Evolutionary conservation across 1,284 basidiomycete species (phyloP), one percentile per base, ranked within the genome.

Genomic region (Ustilago hordei): DNA sequence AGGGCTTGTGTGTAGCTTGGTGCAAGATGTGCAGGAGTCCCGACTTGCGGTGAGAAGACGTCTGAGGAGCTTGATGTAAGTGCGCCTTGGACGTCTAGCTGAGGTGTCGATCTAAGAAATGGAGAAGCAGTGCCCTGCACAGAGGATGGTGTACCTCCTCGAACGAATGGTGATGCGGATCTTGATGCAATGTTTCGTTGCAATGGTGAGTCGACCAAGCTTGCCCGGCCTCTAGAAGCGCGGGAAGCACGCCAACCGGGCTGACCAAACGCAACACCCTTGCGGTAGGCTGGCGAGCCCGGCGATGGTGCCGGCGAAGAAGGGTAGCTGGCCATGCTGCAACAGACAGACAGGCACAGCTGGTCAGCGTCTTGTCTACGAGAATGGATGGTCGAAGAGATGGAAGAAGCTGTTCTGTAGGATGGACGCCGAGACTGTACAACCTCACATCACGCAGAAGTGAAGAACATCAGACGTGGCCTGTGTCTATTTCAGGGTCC

Each of bases 171-270:
- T 9, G 69, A 56, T 28, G 60, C 60, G 6, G 62, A 61, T 17
- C 36, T 50, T 2, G 36, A 45, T 12, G 47, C 54, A 38, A 53
- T 52, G 12, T 43, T 55, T 35, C 63, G 56, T 9, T 65, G 56
- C n/a, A 68, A n/a, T 1, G 73, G 74, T 4, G 74, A 76, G 8
- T 63, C 69, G 32, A 63, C 23, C 45, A 63, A 17, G 41, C 69
- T 76, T 2, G 61, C 38, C 35, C 74, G 61, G 19, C 74, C 69
- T 31, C 67, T 58, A 50, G 74, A 71, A 31, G 65, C 69, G 17
- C 74, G 68, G 53, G 74, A 71, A 19, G 74, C 74, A 9, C 69
- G 63, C 74, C 74, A 76, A 15, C 74, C 74, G n/a, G 74, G 74
- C 56, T 76, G 68, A 39, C 74, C 74, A 63, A 76, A 76, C 23